Conservation (phyloP, 2,329 filamentous ascomycete genomes). For the Verticillium longisporum region DNA sequence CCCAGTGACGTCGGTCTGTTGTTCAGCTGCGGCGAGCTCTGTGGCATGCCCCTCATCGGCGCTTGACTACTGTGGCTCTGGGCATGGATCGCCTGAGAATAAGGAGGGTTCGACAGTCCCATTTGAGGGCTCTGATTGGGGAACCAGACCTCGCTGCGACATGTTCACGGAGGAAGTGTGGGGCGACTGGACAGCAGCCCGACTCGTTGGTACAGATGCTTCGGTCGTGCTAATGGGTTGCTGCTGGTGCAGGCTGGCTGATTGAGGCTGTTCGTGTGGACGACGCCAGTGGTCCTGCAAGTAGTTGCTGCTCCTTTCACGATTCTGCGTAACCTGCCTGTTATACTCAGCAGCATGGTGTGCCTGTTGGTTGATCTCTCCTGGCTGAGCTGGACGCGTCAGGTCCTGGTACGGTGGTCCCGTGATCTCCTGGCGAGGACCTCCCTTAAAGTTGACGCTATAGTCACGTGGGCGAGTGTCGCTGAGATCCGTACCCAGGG, state of each 20-base stretch:
- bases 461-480: slow-evolving; percentile 76
- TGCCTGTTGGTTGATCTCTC: slow-evolving; percentile 79
- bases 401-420: slow-evolving; percentile 85
- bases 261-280: slow-evolving; percentile 67
- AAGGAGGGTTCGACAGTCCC: slow-evolving; percentile 58
- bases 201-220: slow-evolving; percentile 38
- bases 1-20: slow-evolving; percentile 54
- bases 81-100: slow-evolving; percentile 64
- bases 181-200: slow-evolving; percentile 48
- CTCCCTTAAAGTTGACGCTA: slow-evolving; percentile 61
- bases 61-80: slow-evolving; percentile 68
- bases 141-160: slow-evolving; percentile 50
- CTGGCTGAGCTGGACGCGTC: slow-evolving; percentile 65
- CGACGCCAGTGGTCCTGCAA: slow-evolving; percentile 76
- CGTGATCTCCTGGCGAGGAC: slow-evolving; percentile 82
- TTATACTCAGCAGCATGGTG: slow-evolving; percentile 88
- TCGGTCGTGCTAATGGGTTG: slow-evolving; percentile 35
- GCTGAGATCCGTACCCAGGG: slow-evolving; percentile 69
- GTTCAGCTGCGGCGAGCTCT: slow-evolving; percentile 56
- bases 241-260: slow-evolving; percentile 38
- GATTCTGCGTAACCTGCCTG: slow-evolving; percentile 72
- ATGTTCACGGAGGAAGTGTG: slow-evolving; percentile 47
- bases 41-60: slow-evolving; percentile 62
- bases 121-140: slow-evolving; percentile 56
- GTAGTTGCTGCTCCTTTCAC: slow-evolving; percentile 71